These are phyloP conservation scores for Echinosophora koreensis DNA, from an alignment of 306 rosid genomes.

Conservation along the genomic window DNA sequence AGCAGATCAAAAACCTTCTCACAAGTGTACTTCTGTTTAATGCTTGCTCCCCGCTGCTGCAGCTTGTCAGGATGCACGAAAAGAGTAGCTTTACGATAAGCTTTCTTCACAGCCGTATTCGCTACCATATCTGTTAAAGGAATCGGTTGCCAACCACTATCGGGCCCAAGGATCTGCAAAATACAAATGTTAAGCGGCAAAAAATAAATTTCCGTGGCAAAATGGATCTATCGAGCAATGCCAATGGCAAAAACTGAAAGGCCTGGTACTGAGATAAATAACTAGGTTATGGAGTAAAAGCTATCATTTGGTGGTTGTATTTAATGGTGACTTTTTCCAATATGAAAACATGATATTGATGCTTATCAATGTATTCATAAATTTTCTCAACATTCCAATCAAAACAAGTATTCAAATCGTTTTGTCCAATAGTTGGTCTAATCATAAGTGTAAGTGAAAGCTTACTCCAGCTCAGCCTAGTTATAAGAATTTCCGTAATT, in stretches of 20 bases:
- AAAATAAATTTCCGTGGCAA: slow-evolving; percentile 18
- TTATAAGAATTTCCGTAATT: not conserved
- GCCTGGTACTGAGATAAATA: slow-evolving; percentile 15
- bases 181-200: slow-evolving; percentile 29
- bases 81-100: slow-evolving; percentile 91
- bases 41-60: slow-evolving; percentile 96
- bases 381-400: slow-evolving; percentile 10
- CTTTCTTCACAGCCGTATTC: slow-evolving; percentile 74
- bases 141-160: slow-evolving; percentile 92
- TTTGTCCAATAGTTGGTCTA: not conserved
- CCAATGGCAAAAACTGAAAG: slow-evolving; percentile 7
- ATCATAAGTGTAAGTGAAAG: not conserved
- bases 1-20: slow-evolving; percentile 98
- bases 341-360: slow-evolving; percentile 6
- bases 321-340: slow-evolving; percentile 13
- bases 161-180: slow-evolving; percentile 86
- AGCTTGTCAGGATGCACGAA: slow-evolving; percentile 94
- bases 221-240: slow-evolving; percentile 17
- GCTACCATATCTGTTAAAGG: slow-evolving; percentile 77
- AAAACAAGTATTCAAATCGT: slow-evolving; percentile 30
- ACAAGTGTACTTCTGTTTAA: slow-evolving; percentile 86
- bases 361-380: slow-evolving; percentile 8
- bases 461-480: slow-evolving; percentile 20
- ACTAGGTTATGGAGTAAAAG: slow-evolving; percentile 2
- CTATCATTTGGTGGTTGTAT: slow-evolving; percentile 9